Conservation (phyloP, 768 basidiomycete genomes). For the Mycena belliarum region DNA sequence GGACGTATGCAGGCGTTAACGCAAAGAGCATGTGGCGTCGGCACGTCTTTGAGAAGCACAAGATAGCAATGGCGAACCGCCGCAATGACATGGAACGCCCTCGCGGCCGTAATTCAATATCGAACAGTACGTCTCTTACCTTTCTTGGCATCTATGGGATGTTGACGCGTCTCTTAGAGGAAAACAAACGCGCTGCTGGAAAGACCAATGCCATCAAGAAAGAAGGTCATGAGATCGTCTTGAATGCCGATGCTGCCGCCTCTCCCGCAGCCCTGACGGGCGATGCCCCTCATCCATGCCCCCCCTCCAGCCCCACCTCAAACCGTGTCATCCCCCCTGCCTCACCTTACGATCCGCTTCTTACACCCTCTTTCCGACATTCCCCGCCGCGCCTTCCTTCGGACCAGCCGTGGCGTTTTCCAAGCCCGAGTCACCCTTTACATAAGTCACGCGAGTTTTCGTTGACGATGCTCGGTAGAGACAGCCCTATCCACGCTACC, state of each 20-base stretch:
- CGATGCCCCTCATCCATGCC: conserved; percentile 36
- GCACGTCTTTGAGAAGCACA: conserved; percentile 88
- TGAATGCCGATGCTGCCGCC: conserved; percentile 4
- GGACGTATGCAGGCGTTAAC: conserved; percentile 84
- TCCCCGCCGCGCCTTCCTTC: conserved; percentile 74
- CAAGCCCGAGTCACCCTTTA: conserved; percentile 77
- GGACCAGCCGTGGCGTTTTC: conserved; percentile 81
- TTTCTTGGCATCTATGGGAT: background rate
- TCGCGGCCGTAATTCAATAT: conserved; percentile 61
- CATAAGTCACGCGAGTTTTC: conserved; percentile 66
- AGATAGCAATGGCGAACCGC: conserved; percentile 86
- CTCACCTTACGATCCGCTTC: conserved; percentile 75
- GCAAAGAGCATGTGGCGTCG: conserved; percentile 92
- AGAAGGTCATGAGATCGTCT: conserved; percentile 6
- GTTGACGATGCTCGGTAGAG: conserved; percentile 61
- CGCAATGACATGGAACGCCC: conserved; percentile 68
- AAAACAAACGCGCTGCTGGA: conserved; percentile 42
- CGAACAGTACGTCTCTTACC: conserved; percentile 55
- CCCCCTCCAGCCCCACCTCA: conserved; percentile 35
- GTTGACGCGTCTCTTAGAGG: conserved; percentile 45
- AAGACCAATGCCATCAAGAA: conserved; percentile 16
- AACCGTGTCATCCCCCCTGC: conserved; percentile 46
- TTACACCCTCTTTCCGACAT: conserved; percentile 77
- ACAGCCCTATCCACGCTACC: conserved; percentile 40
- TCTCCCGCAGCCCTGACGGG: conserved; percentile 26